Evolutionary conservation across 306 rosid genomes (phyloP), one percentile per base, ranked within the genome.

Genomic region (Corylus heterophylla): DNA sequence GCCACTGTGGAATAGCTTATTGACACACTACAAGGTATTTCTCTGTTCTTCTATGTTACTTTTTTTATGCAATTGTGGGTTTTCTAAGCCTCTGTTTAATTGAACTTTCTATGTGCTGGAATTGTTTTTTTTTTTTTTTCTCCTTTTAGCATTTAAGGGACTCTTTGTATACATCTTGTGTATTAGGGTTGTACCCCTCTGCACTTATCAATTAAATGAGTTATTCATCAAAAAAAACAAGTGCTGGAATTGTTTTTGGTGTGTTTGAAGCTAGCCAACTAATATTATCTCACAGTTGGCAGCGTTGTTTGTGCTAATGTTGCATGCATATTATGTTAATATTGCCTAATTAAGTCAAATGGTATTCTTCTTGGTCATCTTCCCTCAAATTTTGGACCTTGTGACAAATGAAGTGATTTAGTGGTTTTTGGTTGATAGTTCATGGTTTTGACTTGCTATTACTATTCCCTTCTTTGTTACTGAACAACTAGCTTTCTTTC

Each of bases 21-120:
- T 96, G 90, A 96, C 98, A 2, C 99, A 96, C 88, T 96, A 93
- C 82, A 96, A 96, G 99, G 99, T 96, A 88, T 74, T 74, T 51
- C 22, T 73, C 71, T 52, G 66, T 71, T 49, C 12, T 12, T 11
- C 12, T 49, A 49, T 49, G 52, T 10, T 11, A 12, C 12, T 11
- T 52, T 39, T 17, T 47, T 61, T 55, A 27, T 54, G 18, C 68
- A 74, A 42, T 73, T 55, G 29, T 61, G 25, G 47, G 62, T 61
- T 79, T n/a, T 35, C 27, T 80, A 71, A 52, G 55, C 56, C 79
- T 0, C 66, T 71, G 70, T 22, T 50, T 70, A 18, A 73, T 12
- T 42, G 12, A 54, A 22, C 71, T 25, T 64, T 66, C 72, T 37
- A 63, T 35, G 73, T 73, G 22, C 74, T 37, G 37, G 51, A 61